phyloP scores from a whole-genome alignment of 495 filamentous ascomycete genomes.

The Glarea lozoyensis region DNA sequence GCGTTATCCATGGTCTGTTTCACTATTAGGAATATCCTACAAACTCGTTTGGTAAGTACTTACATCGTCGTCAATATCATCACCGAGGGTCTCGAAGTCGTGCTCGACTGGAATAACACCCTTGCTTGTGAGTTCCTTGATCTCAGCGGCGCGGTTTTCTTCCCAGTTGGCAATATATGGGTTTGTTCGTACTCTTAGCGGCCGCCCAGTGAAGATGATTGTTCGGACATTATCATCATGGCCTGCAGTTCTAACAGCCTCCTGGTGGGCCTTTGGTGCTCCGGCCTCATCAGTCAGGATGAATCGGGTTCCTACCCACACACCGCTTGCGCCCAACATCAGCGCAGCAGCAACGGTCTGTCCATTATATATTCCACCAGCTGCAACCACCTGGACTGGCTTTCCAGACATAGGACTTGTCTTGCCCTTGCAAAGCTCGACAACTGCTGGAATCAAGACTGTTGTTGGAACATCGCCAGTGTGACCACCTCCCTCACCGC shows the following conservation, averaged over 20 bases:
- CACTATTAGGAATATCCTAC: not conserved
- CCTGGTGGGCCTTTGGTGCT: slow-evolving; percentile 89
- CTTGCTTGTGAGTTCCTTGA: slow-evolving; percentile 81
- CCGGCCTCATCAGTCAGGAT: slow-evolving; percentile 90
- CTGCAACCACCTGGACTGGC: slow-evolving; percentile 84
- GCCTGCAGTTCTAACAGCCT: slow-evolving; percentile 83
- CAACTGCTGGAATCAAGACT: slow-evolving; percentile 83
- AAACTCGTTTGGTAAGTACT: slow-evolving; percentile 1
- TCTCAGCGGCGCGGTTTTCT: slow-evolving; percentile 76
- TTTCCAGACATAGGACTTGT: slow-evolving; percentile 81
- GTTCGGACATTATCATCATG: slow-evolving; percentile 95
- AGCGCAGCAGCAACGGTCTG: slow-evolving; percentile 81
- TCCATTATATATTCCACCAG: slow-evolving; percentile 91
- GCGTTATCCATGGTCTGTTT: slow-evolving; percentile 82
- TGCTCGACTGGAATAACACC: slow-evolving; percentile 89
- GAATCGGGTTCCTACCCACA: slow-evolving; percentile 97
- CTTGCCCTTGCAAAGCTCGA: slow-evolving; percentile 66
- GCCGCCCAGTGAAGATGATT: slow-evolving; percentile 96
- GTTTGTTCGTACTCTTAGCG: slow-evolving; percentile 87
- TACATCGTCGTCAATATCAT: slow-evolving; percentile 39
- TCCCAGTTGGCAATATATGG: slow-evolving; percentile 94
- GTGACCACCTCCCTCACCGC: slow-evolving; percentile 87
- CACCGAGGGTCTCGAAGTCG: slow-evolving; percentile 75
- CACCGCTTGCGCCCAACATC: slow-evolving; percentile 84
- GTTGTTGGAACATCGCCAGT: slow-evolving; percentile 87